These are phyloP conservation scores for Cyclocybe cylindracea DNA, from an alignment of 768 basidiomycete genomes.

Conservation along the genomic window DNA sequence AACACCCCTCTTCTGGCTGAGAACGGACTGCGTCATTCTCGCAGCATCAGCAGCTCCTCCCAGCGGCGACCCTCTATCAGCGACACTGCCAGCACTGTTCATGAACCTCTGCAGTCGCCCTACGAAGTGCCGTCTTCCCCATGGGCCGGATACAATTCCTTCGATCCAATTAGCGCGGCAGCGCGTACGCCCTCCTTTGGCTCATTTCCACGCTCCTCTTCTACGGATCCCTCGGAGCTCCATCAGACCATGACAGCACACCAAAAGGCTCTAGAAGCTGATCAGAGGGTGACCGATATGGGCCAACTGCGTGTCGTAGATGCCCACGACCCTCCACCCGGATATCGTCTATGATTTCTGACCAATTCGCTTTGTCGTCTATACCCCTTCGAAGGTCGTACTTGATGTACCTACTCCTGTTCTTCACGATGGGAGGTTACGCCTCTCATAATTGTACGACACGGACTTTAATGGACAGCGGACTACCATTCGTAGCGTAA, in stretches of 20 bases:
- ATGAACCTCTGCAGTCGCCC: slow-evolving; percentile 11
- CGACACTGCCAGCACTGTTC: slow-evolving; percentile 10
- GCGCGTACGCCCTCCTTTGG: slow-evolving; percentile 1
- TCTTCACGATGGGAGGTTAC: too few relatives aligned
- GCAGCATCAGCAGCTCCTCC: slow-evolving; percentile 12
- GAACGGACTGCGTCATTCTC: slow-evolving; percentile 8
- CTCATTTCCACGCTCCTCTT: not conserved
- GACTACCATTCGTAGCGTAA: too few relatives aligned
- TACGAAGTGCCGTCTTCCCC: slow-evolving; percentile 10
- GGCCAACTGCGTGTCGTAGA: slow-evolving; percentile 4
- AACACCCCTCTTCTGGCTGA: slow-evolving; percentile 15
- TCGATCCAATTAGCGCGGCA: slow-evolving; percentile 1
- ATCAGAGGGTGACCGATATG: slow-evolving; percentile 11
- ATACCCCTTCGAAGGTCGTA: too few relatives aligned
- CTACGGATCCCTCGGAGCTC: slow-evolving; percentile 13
- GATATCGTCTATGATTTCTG: slow-evolving; percentile 14
- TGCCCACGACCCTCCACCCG: slow-evolving; percentile 19
- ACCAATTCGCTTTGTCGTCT: too few relatives aligned
- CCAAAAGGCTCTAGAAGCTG: slow-evolving; percentile 27
- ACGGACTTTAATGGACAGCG: too few relatives aligned
- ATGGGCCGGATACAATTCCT: not conserved
- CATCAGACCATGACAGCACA: slow-evolving; percentile 20
- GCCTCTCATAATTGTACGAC: too few relatives aligned
- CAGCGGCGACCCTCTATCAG: slow-evolving; percentile 13
- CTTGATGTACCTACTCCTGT: too few relatives aligned